A percentile compares a stretch with the other conserved stretches of the same genome.
phyloP scores from a whole-genome alignment of 345 rosid genomes.

The Citrus inodora region DNA sequence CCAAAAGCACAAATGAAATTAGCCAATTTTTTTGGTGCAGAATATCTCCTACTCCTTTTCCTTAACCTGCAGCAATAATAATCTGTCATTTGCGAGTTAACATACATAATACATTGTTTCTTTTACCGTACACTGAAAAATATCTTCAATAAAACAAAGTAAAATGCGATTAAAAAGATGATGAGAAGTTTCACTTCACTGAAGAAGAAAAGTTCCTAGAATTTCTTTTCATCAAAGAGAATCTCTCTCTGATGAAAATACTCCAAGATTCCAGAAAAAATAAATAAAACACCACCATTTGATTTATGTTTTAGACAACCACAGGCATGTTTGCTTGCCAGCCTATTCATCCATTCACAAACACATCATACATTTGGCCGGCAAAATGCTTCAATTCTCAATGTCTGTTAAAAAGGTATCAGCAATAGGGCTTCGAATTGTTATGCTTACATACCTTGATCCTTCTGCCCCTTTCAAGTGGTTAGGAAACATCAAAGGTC shows the following conservation, averaged over 20 bases:
- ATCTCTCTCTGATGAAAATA: neutral
- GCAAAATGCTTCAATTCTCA: neutral
- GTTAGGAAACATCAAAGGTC: constrained; percentile 26
- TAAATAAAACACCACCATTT: too few relatives aligned
- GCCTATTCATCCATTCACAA: neutral
- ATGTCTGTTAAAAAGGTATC: neutral
- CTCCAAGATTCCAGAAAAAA: too few relatives aligned
- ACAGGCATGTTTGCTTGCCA: neutral
- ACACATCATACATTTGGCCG: neutral
- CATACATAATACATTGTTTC: neutral
- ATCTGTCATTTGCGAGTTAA: too few relatives aligned
- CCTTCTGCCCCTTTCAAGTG: constrained; percentile 15
- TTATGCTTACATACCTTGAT: constrained; percentile 18
- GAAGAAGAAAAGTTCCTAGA: neutral
- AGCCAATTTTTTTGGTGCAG: constrained; percentile 1
- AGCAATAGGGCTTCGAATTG: neutral
- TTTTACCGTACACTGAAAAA: neutral
- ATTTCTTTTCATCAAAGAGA: neutral
- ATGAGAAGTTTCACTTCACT: neutral
- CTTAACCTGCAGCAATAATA: constrained; percentile 16
- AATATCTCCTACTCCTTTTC: constrained; percentile 5
- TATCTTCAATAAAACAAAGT: neutral
- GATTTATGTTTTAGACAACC: too few relatives aligned
- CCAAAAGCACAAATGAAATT: constrained; percentile 5
- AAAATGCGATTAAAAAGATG: neutral